These are phyloP conservation scores for Parafenestella ontariensis DNA, from an alignment of 2,329 filamentous ascomycete genomes.

Conservation along the genomic window DNA sequence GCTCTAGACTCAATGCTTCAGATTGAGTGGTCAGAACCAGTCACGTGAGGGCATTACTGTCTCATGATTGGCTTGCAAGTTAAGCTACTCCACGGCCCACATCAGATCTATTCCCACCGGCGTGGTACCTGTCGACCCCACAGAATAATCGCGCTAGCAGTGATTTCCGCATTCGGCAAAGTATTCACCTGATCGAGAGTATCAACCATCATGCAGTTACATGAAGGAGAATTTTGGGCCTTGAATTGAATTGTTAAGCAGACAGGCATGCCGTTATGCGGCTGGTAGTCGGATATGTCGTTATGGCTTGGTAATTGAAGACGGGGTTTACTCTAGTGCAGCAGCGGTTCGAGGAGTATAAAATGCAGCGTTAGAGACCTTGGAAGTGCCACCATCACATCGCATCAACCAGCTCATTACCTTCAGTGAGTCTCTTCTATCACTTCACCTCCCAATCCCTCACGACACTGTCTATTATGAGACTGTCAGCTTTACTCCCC, in stretches of 20 bases:
- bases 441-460: too few species aligned
- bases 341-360: neutral
- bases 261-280: neutral
- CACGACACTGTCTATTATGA: constrained; percentile 1
- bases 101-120: too few species aligned
- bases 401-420: neutral
- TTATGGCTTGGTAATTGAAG: neutral
- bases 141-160: neutral
- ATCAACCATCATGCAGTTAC: neutral
- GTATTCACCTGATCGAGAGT: neutral
- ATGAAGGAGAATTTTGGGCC: too few species aligned
- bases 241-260: neutral
- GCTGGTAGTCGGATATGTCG: neutral
- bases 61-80: too few species aligned
- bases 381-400: neutral
- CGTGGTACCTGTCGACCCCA: neutral
- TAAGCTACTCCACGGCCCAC: too few species aligned
- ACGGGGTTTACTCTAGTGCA: neutral
- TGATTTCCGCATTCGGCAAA: neutral
- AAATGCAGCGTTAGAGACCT: neutral
- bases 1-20: too few species aligned
- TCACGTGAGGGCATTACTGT: too few species aligned
- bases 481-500: neutral
- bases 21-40: too few species aligned
- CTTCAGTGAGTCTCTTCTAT: neutral